Conservation (phyloP, 345 rosid species). For the Hevea brasiliensis region DNA sequence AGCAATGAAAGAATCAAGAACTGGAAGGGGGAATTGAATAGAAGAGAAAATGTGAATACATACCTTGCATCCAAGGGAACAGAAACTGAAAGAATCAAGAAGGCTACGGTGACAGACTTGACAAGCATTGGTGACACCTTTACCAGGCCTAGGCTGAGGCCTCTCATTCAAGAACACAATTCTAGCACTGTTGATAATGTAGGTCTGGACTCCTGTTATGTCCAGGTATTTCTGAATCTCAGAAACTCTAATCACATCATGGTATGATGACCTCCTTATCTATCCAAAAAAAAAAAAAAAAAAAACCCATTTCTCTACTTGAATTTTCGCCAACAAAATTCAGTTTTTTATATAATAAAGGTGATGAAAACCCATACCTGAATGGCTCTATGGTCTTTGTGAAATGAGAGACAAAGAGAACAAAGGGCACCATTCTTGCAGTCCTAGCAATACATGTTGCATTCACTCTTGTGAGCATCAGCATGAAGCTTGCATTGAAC, state of each 20-base stretch:
- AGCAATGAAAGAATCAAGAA: neutral
- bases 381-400: constrained; percentile 74
- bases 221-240: constrained; percentile 89
- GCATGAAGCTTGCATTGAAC: constrained; percentile 84
- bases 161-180: constrained; percentile 95
- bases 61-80: constrained; percentile 99
- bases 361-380: constrained; percentile 63
- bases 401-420: constrained; percentile 67
- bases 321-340: too few relatives aligned
- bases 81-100: constrained; percentile 86
- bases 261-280: constrained; percentile 99
- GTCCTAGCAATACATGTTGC: constrained; percentile 97
- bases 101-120: constrained; percentile 92
- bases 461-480: too few relatives aligned
- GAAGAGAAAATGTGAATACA: neutral
- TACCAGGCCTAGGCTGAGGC: constrained; percentile 97
- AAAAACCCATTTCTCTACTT: neutral
- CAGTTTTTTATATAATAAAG: too few relatives aligned
- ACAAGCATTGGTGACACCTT: constrained; percentile 91
- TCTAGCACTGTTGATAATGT: constrained; percentile 95
- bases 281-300: constrained; percentile 31
- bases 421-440: constrained; percentile 82
- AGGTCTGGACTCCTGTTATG: constrained; percentile 87
- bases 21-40: neutral
- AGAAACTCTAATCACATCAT: constrained; percentile 92